Conservation (phyloP, 805 yeast species). For the Candida nitratophila region DNA sequence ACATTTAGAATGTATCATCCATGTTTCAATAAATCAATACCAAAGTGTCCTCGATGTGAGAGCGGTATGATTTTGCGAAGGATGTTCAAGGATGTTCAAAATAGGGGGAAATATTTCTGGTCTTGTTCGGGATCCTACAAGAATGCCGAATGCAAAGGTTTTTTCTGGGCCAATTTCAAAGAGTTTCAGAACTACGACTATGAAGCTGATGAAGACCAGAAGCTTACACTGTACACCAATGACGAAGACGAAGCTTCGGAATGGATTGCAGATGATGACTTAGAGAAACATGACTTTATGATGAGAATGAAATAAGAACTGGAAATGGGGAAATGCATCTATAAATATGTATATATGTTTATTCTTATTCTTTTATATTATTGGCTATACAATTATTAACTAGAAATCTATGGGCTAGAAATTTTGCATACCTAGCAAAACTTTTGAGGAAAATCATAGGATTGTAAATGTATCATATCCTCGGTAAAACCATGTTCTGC, state of each 20-base stretch:
- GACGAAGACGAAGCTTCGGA: constrained; percentile 28
- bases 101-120: constrained; percentile 61
- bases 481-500: background rate
- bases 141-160: constrained; percentile 40
- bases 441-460: background rate
- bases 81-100: constrained; percentile 36
- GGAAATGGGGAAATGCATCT: background rate
- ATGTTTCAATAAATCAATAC: constrained; percentile 27
- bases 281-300: background rate
- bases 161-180: constrained; percentile 43
- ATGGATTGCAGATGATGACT: constrained; percentile 42
- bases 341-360: background rate
- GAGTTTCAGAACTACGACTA: background rate
- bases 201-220: background rate
- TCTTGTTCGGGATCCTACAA: constrained; percentile 43
- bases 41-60: constrained; percentile 35
- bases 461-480: background rate
- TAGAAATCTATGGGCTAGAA: too few relatives aligned
- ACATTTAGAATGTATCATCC: constrained; percentile 55
- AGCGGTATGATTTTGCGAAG: constrained; percentile 49
- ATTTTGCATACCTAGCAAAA: background rate
- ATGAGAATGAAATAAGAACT: background rate
- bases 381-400: too few relatives aligned
- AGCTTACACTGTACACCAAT: constrained; percentile 18
- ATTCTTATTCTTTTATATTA: too few relatives aligned